Conservation (phyloP, 192 early-diverging fungal genomes). For the Coemansia sp. region DNA sequence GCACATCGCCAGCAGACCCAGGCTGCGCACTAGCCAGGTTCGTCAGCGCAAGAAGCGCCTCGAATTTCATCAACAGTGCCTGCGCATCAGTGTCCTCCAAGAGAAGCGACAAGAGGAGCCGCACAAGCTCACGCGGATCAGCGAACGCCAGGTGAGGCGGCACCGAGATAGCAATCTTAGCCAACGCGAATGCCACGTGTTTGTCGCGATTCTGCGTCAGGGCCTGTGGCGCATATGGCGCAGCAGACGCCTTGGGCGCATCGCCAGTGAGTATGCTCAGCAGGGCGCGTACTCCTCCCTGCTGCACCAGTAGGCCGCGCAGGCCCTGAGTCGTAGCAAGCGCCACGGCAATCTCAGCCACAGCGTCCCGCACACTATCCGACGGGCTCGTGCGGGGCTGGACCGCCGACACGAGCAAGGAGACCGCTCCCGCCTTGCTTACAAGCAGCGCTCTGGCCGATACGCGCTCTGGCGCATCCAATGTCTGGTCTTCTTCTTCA, state of each 20-base stretch:
- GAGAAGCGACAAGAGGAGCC: slow-evolving; percentile 61
- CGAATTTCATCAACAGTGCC: slow-evolving; percentile 72
- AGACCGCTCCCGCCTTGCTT: slow-evolving; percentile 56
- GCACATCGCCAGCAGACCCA: slow-evolving; percentile 59
- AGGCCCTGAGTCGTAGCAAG: slow-evolving; percentile 66
- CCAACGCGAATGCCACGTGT: slow-evolving; percentile 77
- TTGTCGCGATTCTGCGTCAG: slow-evolving; percentile 38
- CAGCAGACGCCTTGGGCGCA: slow-evolving; percentile 20
- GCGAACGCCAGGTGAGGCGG: slow-evolving; percentile 86
- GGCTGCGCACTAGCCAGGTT: slow-evolving; percentile 74
- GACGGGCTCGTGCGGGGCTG: slow-evolving; percentile 57
- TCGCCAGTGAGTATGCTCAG: slow-evolving; percentile 39
- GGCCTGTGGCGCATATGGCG: slow-evolving; percentile 28
- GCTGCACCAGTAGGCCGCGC: slow-evolving; percentile 81
- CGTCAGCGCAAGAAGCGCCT: slow-evolving; percentile 89
- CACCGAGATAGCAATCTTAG: slow-evolving; percentile 90
- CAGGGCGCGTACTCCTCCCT: slow-evolving; percentile 70
- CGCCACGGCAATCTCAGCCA: slow-evolving; percentile 67
- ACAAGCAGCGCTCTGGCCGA: slow-evolving; percentile 56
- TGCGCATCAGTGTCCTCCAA: slow-evolving; percentile 52
- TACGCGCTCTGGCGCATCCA: slow-evolving; percentile 20
- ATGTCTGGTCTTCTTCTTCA: slow-evolving; percentile 10
- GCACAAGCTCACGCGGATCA: slow-evolving; percentile 65
- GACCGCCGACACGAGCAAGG: slow-evolving; percentile 30
- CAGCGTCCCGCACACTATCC: slow-evolving; percentile 59